Conservation (phyloP, 2,329 filamentous ascomycete genomes). For the Phialemonium atrogriseum region DNA sequence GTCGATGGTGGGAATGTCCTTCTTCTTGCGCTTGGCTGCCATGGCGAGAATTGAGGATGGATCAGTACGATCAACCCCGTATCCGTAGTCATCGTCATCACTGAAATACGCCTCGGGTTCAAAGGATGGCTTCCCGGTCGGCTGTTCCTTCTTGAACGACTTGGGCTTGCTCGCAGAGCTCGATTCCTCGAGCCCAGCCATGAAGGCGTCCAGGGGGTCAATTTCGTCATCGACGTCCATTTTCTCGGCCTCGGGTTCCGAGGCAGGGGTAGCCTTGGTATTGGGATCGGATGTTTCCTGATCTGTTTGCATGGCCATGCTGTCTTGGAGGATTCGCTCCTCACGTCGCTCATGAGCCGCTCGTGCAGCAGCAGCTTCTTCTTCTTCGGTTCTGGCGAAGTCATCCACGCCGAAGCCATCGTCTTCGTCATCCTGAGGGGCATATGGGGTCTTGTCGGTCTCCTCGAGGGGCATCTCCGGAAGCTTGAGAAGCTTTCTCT, state of each 20-base stretch:
- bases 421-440: conserved; percentile 52
- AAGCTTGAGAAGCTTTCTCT: conserved; percentile 85
- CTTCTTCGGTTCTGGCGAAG: conserved; percentile 73
- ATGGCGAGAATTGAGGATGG: conserved; percentile 43
- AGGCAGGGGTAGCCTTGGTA: conserved; percentile 10
- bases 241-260: conserved; percentile 41
- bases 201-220: conserved; percentile 95
- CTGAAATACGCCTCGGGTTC: conserved; percentile 82
- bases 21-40: conserved; percentile 72
- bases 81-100: conserved; percentile 69
- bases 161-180: conserved; percentile 10
- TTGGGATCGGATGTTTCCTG: conserved; percentile 20
- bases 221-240: conserved; percentile 61
- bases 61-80: conserved; percentile 37
- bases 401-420: conserved; percentile 54
- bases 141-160: conserved; percentile 22
- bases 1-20: conserved; percentile 83
- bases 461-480: conserved; percentile 65
- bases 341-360: conserved; percentile 80
- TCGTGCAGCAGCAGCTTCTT: conserved; percentile 75
- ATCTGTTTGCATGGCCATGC: conserved; percentile 37
- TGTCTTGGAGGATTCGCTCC: conserved; percentile 48
- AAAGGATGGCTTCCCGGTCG: conserved; percentile 42
- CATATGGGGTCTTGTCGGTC: conserved; percentile 50
- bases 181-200: conserved; percentile 60